Conservation (phyloP, 1,284 basidiomycete species). For the Golubevia sp. region DNA sequence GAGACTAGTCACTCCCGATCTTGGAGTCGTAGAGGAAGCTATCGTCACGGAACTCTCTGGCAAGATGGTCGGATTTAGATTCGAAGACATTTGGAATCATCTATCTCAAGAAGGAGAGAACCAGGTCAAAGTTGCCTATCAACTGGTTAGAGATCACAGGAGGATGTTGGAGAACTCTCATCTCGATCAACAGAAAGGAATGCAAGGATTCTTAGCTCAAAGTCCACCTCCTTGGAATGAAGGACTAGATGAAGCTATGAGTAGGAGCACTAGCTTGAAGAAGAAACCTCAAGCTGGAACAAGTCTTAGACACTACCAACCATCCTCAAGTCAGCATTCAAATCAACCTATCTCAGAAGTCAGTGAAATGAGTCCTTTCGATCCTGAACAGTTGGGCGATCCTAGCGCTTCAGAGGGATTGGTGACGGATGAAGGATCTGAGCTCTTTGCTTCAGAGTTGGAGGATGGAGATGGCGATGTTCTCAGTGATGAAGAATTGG, state of each 20-base stretch:
- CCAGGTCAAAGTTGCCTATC: slow-evolving; percentile 94
- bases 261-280: slow-evolving; percentile 7
- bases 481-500: neutral
- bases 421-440: neutral
- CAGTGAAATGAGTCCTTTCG: neutral
- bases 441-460: neutral
- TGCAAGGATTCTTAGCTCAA: slow-evolving; percentile 65
- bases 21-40: slow-evolving; percentile 86
- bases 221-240: slow-evolving; percentile 66
- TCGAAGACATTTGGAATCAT: slow-evolving; percentile 83
- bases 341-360: neutral
- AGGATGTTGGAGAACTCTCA: slow-evolving; percentile 74
- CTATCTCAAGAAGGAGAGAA: slow-evolving; percentile 85
- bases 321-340: neutral
- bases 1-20: slow-evolving; percentile 53
- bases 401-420: neutral
- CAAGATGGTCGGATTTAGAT: slow-evolving; percentile 76
- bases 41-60: slow-evolving; percentile 80
- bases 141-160: slow-evolving; percentile 86
- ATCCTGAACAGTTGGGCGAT: neutral
- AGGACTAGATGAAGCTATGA: slow-evolving; percentile 56
- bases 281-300: neutral
- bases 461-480: neutral
- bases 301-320: neutral
- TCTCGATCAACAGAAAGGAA: slow-evolving; percentile 52